Conservation (phyloP, 2,329 filamentous ascomycete species). For the Fusarium guadeloupense region DNA sequence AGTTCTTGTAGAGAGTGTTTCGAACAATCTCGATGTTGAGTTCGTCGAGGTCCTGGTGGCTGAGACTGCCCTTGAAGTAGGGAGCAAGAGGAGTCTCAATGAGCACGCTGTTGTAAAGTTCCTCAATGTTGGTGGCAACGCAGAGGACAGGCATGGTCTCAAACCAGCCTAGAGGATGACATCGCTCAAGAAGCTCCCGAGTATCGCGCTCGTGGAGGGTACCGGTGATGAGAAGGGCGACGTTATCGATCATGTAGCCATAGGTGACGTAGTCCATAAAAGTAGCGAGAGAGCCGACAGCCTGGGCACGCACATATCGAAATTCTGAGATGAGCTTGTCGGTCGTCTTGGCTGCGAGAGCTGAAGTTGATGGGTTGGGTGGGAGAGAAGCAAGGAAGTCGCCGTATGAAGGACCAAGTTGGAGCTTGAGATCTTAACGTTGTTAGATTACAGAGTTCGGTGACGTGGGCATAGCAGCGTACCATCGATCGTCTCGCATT, state of each 20-base stretch:
- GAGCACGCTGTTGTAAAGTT: slow-evolving; percentile 96
- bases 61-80: slow-evolving; percentile 97
- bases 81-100: slow-evolving; percentile 95
- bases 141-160: slow-evolving; percentile 98
- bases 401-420: slow-evolving; percentile 95
- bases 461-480: slow-evolving; percentile 42
- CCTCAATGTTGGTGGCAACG: slow-evolving; percentile 97
- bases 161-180: slow-evolving; percentile 97
- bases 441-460: slow-evolving; percentile 18
- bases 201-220: slow-evolving; percentile 98
- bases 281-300: slow-evolving; percentile 87
- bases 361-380: slow-evolving; percentile 95
- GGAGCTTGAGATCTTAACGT: slow-evolving; percentile 87
- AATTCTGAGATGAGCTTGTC: slow-evolving; percentile 99
- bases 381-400: slow-evolving; percentile 94
- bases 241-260: slow-evolving; percentile 99
- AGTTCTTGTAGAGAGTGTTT: slow-evolving; percentile 99
- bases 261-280: slow-evolving; percentile 99
- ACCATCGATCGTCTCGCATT: slow-evolving; percentile 99
- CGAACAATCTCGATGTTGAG: slow-evolving; percentile 99
- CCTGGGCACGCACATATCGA: slow-evolving; percentile 93
- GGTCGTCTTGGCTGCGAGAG: slow-evolving; percentile 92
- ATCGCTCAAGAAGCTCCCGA: slow-evolving; percentile 91
- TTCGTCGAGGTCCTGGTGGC: slow-evolving; percentile 96
- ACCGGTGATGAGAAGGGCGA: slow-evolving; percentile 95